Evolutionary conservation across 2,329 filamentous ascomycete genomes (phyloP).

Genomic region (Myriosclerotinia duriaeana): DNA sequence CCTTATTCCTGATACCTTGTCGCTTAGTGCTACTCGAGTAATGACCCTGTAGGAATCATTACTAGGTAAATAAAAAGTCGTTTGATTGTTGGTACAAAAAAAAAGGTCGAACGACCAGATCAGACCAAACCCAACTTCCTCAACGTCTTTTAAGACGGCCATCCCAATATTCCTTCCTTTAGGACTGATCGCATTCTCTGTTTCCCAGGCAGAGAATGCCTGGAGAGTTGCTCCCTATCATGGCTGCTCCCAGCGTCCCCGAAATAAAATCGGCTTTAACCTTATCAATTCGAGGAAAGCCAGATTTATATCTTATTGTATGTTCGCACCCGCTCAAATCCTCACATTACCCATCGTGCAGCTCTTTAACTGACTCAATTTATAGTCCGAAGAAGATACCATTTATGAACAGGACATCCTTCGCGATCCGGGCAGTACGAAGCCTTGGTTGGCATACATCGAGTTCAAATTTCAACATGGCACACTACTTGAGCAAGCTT

Average conservation of each 20-base stretch:
- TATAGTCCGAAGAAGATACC: slow-evolving; percentile 79
- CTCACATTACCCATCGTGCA: background rate
- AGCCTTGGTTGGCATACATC: slow-evolving; percentile 94
- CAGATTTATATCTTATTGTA: slow-evolving; percentile 44
- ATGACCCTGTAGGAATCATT: slow-evolving; percentile 12
- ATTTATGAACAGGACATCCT: slow-evolving; percentile 96
- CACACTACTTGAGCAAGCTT: slow-evolving; percentile 78
- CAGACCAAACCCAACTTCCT: slow-evolving; percentile 15
- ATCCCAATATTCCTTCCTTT: slow-evolving; percentile 25
- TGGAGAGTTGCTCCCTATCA: slow-evolving; percentile 42
- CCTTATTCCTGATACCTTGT: slow-evolving; percentile 4
- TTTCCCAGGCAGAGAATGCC: slow-evolving; percentile 39
- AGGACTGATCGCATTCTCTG: slow-evolving; percentile 33
- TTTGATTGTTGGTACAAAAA: slow-evolving; percentile 16
- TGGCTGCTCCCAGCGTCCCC: slow-evolving; percentile 39
- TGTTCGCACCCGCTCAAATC: slow-evolving; percentile 18
- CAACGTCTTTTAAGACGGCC: slow-evolving; percentile 23
- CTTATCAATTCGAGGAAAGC: slow-evolving; percentile 38
- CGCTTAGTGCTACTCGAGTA: slow-evolving; percentile 7
- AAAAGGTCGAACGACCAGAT: slow-evolving; percentile 18
- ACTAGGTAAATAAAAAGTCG: slow-evolving; percentile 14
- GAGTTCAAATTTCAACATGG: slow-evolving; percentile 88
- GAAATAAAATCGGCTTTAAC: slow-evolving; percentile 22
- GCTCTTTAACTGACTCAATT: slow-evolving; percentile 33
- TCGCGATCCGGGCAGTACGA: slow-evolving; percentile 79